Evolutionary conservation across 305 asterid species (phyloP).

Genomic region (Fraxinus latifolia): DNA sequence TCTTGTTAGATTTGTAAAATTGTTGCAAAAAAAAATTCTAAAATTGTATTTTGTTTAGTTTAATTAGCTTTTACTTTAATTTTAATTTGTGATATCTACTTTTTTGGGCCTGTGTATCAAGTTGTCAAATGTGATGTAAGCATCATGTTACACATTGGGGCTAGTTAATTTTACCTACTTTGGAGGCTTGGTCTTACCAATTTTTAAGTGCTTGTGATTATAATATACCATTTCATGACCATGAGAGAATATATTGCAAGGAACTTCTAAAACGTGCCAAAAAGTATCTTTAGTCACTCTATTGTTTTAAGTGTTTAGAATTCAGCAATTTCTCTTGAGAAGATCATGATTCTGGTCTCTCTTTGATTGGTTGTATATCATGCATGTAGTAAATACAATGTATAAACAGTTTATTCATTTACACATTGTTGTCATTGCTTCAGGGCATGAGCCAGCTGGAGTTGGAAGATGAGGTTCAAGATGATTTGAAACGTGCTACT

Average conservation of each 20-base stretch:
- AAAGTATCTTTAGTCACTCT: background rate
- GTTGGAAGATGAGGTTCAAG: conserved; percentile 52
- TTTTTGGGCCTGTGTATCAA: background rate
- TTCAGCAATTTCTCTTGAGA: background rate
- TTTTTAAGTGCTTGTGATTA: background rate
- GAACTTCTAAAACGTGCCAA: background rate
- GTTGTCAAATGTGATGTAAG: background rate
- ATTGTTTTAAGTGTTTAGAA: background rate
- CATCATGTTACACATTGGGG: background rate
- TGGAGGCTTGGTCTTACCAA: background rate
- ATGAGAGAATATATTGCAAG: background rate
- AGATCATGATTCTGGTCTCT: background rate
- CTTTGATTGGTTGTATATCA: background rate
- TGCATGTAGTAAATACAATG: background rate
- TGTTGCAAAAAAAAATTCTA: background rate
- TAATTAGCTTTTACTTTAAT: background rate
- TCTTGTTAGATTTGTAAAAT: background rate
- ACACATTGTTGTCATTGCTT: background rate
- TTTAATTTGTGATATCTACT: background rate
- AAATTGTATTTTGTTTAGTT: background rate
- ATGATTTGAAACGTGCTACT: conserved; percentile 54
- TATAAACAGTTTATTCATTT: background rate
- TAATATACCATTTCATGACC: background rate
- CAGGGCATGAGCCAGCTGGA: conserved; percentile 62
- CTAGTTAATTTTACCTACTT: background rate